Evolutionary conservation across 2,329 filamentous ascomycete genomes (phyloP).

Genomic region (Seiridium unicorne): DNA sequence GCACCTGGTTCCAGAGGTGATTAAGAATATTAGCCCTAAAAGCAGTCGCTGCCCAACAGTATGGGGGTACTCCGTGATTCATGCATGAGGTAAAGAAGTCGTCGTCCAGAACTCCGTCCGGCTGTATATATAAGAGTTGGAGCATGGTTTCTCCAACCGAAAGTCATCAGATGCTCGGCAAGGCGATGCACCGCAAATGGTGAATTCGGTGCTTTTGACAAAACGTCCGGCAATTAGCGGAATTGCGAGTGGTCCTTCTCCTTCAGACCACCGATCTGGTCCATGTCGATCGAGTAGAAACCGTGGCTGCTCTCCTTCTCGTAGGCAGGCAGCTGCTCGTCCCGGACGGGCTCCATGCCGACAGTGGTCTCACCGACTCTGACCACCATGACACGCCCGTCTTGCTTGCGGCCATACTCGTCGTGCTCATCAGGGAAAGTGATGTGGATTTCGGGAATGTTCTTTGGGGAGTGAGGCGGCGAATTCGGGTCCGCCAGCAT

Average conservation of each 20-base stretch:
- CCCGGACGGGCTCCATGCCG: constrained; percentile 83
- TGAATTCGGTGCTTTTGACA: neutral
- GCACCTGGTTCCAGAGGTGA: constrained; percentile 16
- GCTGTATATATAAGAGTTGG: constrained; percentile 3
- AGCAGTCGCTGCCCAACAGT: constrained; percentile 7
- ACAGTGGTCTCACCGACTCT: constrained; percentile 84
- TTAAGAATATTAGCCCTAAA: constrained; percentile 14
- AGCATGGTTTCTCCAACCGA: neutral
- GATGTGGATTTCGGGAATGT: constrained; percentile 93
- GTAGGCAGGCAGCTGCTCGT: constrained; percentile 82
- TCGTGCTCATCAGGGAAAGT: constrained; percentile 97
- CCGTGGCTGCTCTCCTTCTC: constrained; percentile 75
- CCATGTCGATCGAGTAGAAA: constrained; percentile 93
- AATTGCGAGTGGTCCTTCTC: constrained; percentile 65
- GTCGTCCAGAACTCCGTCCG: constrained; percentile 9
- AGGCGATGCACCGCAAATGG: neutral
- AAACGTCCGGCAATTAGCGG: constrained; percentile 4
- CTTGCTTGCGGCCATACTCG: constrained; percentile 75
- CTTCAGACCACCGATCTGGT: constrained; percentile 89
- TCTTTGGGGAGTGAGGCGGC: constrained; percentile 75
- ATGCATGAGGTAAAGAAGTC: constrained; percentile 10
- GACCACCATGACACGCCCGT: constrained; percentile 87
- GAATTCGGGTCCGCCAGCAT: constrained; percentile 74
- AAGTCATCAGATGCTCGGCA: neutral
- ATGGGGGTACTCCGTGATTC: constrained; percentile 12